A percentile compares a stretch with the other conserved stretches of the same genome.
These are phyloP conservation scores for Cladosporium sp. DNA, from an alignment of 2,329 filamentous ascomycete genomes.

Conservation along the genomic window DNA sequence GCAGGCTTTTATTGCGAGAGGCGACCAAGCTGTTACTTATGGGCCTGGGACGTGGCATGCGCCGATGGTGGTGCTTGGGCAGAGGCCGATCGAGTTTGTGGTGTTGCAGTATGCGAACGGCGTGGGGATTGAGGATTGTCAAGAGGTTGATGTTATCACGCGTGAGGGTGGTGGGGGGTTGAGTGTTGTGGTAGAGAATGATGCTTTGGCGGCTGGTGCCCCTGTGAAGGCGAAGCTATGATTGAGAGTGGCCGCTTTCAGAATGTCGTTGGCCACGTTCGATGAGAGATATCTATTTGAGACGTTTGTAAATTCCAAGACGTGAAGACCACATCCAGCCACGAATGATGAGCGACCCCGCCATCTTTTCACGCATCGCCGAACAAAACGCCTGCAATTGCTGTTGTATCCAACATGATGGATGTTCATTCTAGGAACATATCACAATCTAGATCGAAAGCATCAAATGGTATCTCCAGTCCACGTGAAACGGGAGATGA, in stretches of 20 bases:
- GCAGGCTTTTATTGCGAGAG: conserved; percentile 75
- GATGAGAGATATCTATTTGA: not conserved
- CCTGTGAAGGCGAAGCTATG: conserved; percentile 27
- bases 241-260: not conserved
- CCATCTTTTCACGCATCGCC: not conserved
- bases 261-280: not conserved
- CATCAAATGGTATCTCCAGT: not conserved
- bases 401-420: not conserved
- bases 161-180: conserved; percentile 28
- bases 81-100: conserved; percentile 73
- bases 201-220: conserved; percentile 10
- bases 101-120: conserved; percentile 89
- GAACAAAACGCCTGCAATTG: not conserved
- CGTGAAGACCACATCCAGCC: not conserved
- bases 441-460: not conserved
- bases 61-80: conserved; percentile 86
- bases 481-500: not conserved
- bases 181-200: conserved; percentile 33
- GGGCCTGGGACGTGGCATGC: conserved; percentile 92
- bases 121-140: conserved; percentile 79
- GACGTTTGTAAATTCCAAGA: not conserved
- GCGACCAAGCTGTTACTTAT: conserved; percentile 85
- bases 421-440: not conserved
- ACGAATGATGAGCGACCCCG: not conserved
- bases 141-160: conserved; percentile 63